Base-by-base conservation (phyloP, 768 basidiomycete genomes). In the Lyophyllum shimeji region DNA sequence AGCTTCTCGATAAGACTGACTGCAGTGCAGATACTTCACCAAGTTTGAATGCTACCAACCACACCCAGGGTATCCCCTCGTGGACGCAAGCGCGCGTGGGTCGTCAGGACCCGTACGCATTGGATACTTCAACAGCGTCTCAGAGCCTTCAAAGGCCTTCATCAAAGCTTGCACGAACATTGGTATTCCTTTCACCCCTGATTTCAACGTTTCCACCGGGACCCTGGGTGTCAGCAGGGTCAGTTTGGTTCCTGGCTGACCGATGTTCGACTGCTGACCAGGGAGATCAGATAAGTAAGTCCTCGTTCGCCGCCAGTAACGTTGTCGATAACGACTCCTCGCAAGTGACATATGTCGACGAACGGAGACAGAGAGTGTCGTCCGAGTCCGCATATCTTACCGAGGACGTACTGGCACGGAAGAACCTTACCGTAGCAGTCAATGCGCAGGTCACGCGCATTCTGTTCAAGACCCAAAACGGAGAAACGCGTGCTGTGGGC, bases 311-410 rank as follows among this genome's bases (percentile, higher is more conserved):
- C 24, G 45, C 44, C 15, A 13, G 15, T 63, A 31, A 39, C 9
- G 37, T 33, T 7, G n/a, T 42, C 27, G 17, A 40, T 55, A 9
- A 54, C 7, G 46, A 40, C 24, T 29, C 17, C 8, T 31, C 43
- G 1, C 0, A 49, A 89, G 89, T 89, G 84, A 87, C 86, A 0
- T 90, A 86, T 59, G 76, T 90, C 49, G 76, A 83, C 62, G 55
- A 73, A 31, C 75, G 73, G 11, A 75, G 76, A 31, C 69, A 72
- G 53, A 81, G 89, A 0, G 84, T 85, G 7, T 84, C 87, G 1
- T 76, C 84, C 0, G 86, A 89, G 63, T 71, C 78, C 1, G 86
- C 85, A 0, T 90, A 90, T 63, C 77, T 90, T 31, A 89, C 86
- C 0, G 69, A 77, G 1, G 75, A 83, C 0, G 87, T 89, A 3